phyloP scores from a whole-genome alignment of 2,329 filamentous ascomycete genomes.

The Penicillium sp. region DNA sequence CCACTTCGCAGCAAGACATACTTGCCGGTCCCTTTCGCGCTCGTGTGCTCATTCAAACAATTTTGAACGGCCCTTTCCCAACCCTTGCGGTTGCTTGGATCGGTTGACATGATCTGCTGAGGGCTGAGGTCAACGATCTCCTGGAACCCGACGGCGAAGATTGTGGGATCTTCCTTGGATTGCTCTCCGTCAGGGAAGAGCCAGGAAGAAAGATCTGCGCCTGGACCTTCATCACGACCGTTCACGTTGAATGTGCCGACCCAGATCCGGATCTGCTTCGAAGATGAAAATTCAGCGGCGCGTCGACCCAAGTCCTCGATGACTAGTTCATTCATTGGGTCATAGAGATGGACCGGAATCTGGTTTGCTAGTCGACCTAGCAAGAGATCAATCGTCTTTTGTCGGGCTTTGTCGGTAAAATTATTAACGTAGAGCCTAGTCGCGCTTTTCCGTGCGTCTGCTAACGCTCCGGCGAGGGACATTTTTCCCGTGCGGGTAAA shows the following conservation, averaged over 20 bases:
- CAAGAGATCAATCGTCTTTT: conserved; percentile 93
- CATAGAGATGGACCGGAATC: conserved; percentile 79
- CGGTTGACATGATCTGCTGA: conserved; percentile 98
- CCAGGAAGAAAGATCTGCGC: conserved; percentile 83
- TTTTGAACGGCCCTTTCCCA: conserved; percentile 84
- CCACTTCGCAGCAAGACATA: conserved; percentile 91
- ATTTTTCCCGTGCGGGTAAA: conserved; percentile 95
- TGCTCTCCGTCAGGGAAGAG: conserved; percentile 66
- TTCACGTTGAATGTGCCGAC: conserved; percentile 96
- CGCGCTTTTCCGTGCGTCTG: conserved; percentile 93
- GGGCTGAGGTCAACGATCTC: conserved; percentile 98
- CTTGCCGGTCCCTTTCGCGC: conserved; percentile 67
- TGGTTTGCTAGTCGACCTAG: conserved; percentile 85
- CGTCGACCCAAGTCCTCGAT: conserved; percentile 71
- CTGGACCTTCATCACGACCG: conserved; percentile 76
- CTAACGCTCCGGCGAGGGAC: conserved; percentile 88
- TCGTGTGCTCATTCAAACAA: conserved; percentile 74
- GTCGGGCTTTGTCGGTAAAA: conserved; percentile 88
- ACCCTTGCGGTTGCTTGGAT: conserved; percentile 78
- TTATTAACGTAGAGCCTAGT: conserved; percentile 97
- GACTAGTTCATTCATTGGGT: conserved; percentile 93
- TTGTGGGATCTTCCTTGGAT: conserved; percentile 70
- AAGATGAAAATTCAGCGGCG: conserved; percentile 72
- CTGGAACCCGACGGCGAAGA: conserved; percentile 91
- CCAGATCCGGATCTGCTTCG: conserved; percentile 74